Percentiles rank a stretch among this genome's conserved stretches.
These are phyloP conservation scores for Solanum dulcamara DNA, from an alignment of 257 asterid species.

Conservation along the genomic window DNA sequence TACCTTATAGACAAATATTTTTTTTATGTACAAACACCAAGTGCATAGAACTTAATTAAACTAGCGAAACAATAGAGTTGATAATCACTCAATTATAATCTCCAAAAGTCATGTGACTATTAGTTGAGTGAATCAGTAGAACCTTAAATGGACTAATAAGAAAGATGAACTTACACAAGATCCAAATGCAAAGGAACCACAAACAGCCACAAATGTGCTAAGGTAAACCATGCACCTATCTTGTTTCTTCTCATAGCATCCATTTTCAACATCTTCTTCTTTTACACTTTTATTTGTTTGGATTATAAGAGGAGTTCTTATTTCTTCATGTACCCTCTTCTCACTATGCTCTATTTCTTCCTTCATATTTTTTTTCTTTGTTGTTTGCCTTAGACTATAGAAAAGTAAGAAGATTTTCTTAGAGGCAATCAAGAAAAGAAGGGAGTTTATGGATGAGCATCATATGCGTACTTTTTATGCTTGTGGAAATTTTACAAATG, in stretches of 20 bases:
- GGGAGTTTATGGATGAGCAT: not conserved
- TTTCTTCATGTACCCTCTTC: conserved; percentile 12
- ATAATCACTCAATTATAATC: not conserved
- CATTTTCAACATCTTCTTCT: conserved; percentile 1
- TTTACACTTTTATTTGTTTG: conserved; percentile 9
- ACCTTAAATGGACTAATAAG: too few species aligned
- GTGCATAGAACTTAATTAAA: not conserved
- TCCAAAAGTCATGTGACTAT: not conserved
- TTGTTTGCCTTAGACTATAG: not conserved
- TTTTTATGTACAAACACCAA: not conserved
- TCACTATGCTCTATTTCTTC: conserved; percentile 31
- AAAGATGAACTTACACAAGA: conserved; percentile 51
- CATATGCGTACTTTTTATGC: not conserved
- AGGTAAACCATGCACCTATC: conserved; percentile 68
- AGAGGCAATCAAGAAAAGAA: not conserved
- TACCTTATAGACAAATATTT: not conserved
- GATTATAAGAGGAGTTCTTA: conserved; percentile 39
- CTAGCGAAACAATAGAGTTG: not conserved
- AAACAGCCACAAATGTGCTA: conserved; percentile 68
- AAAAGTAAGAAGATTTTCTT: not conserved
- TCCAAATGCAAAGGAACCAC: conserved; percentile 87
- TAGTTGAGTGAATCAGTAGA: not conserved
- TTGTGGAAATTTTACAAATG: not conserved
- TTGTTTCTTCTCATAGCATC: conserved; percentile 20
- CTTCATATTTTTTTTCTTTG: not conserved